These are phyloP conservation scores for Funneliformis caledonium DNA, from an alignment of 371 early-diverging fungal genomes.

Conservation along the genomic window DNA sequence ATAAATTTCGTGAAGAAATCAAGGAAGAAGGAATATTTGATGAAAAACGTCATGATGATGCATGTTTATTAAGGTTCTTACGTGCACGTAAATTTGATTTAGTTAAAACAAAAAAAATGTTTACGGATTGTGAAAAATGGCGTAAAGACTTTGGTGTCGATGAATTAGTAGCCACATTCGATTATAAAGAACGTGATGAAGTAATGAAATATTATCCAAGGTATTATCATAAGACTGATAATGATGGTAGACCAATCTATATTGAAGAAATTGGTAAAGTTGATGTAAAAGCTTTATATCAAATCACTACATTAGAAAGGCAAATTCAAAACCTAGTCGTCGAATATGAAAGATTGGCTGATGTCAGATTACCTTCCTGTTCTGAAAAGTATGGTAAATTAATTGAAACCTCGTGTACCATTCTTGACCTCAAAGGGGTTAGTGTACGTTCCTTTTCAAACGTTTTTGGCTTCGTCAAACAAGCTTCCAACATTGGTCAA, in stretches of 20 bases:
- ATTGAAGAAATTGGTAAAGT: slow-evolving; percentile 68
- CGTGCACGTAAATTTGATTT: slow-evolving; percentile 74
- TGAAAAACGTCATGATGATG: slow-evolving; percentile 65
- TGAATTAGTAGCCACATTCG: slow-evolving; percentile 49
- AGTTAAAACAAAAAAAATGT: slow-evolving; percentile 66
- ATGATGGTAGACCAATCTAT: slow-evolving; percentile 74
- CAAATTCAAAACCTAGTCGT: slow-evolving; percentile 68
- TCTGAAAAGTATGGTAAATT: slow-evolving; percentile 56
- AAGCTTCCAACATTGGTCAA: slow-evolving; percentile 69
- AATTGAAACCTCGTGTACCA: slow-evolving; percentile 72
- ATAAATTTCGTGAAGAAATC: slow-evolving; percentile 57
- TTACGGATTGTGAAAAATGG: slow-evolving; percentile 66
- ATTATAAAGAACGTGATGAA: slow-evolving; percentile 54
- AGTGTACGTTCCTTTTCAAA: slow-evolving; percentile 60
- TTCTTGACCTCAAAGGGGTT: slow-evolving; percentile 73
- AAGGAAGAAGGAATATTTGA: slow-evolving; percentile 53
- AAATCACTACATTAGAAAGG: slow-evolving; percentile 63
- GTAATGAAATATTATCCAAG: slow-evolving; percentile 65
- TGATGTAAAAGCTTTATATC: slow-evolving; percentile 61
- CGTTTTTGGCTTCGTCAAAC: slow-evolving; percentile 62
- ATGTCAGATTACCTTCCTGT: slow-evolving; percentile 65
- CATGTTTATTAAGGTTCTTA: slow-evolving; percentile 70
- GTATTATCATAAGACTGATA: slow-evolving; percentile 78
- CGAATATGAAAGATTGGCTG: slow-evolving; percentile 67
- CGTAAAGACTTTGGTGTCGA: slow-evolving; percentile 59